These are phyloP conservation scores for Yarrowia galli DNA, from an alignment of 1,139 yeast species.

Conservation along the genomic window DNA sequence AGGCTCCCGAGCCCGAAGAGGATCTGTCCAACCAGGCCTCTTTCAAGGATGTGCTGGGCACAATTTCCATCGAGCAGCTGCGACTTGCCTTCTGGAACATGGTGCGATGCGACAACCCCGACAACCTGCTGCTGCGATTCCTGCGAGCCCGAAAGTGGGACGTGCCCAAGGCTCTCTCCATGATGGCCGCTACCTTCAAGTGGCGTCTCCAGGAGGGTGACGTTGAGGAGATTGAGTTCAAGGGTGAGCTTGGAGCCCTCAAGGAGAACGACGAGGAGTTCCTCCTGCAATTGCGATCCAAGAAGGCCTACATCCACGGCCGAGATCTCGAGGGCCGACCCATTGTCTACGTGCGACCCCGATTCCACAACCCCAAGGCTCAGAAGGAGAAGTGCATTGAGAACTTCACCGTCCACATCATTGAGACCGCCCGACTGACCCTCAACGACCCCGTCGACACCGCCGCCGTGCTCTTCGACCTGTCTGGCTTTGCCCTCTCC, in stretches of 20 bases:
- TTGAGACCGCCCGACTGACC: slow-evolving; percentile 73
- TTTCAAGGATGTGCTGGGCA: slow-evolving; percentile 37
- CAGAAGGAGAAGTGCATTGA: slow-evolving; percentile 74
- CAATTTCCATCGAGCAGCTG: slow-evolving; percentile 36
- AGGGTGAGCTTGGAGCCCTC: slow-evolving; percentile 64
- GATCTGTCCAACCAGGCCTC: slow-evolving; percentile 39
- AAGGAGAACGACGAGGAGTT: slow-evolving; percentile 56
- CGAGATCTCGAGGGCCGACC: slow-evolving; percentile 70
- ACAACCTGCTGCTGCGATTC: slow-evolving; percentile 38
- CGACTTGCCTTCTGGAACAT: slow-evolving; percentile 37
- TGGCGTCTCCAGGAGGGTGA: slow-evolving; percentile 70
- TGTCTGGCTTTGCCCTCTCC: slow-evolving; percentile 73
- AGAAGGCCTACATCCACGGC: slow-evolving; percentile 73
- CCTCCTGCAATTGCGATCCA: slow-evolving; percentile 59
- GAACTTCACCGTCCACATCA: slow-evolving; percentile 66
- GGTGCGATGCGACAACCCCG: slow-evolving; percentile 39
- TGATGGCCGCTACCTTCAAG: slow-evolving; percentile 69
- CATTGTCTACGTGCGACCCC: slow-evolving; percentile 73
- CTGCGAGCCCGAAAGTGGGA: slow-evolving; percentile 40
- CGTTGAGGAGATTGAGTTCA: slow-evolving; percentile 63
- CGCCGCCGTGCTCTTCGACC: slow-evolving; percentile 76
- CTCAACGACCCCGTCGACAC: slow-evolving; percentile 71
- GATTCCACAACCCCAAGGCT: slow-evolving; percentile 71
- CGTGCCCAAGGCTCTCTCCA: slow-evolving; percentile 55
- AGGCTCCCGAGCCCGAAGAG: slow-evolving; percentile 41